A percentile compares a stretch with the other conserved stretches of the same genome.
phyloP scores from a whole-genome alignment of 2,329 filamentous ascomycete genomes.

The Coniochaeta hoffmannii region DNA sequence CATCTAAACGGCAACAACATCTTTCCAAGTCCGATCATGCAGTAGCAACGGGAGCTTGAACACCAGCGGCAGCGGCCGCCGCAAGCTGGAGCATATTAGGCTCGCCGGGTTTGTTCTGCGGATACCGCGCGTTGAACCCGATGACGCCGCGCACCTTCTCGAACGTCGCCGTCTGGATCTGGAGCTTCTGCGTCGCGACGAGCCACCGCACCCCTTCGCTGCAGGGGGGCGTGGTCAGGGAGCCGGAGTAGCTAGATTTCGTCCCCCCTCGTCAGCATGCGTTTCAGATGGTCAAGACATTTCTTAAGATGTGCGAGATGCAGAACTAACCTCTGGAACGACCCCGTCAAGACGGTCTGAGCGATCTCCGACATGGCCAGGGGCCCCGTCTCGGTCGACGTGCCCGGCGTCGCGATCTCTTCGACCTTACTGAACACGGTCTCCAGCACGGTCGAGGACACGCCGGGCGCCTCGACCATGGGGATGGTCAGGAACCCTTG shows the following conservation, averaged over 20 bases:
- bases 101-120: slow-evolving; percentile 33
- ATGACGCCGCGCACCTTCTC: slow-evolving; percentile 31
- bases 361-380: slow-evolving; percentile 37
- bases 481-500: slow-evolving; percentile 4
- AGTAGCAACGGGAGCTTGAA: neutral
- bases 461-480: slow-evolving; percentile 15
- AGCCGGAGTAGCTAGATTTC: slow-evolving; percentile 34
- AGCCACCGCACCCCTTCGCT: slow-evolving; percentile 39
- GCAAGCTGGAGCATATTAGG: slow-evolving; percentile 24
- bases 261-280: slow-evolving; percentile 1
- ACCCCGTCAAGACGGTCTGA: slow-evolving; percentile 24
- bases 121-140: slow-evolving; percentile 39
- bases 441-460: slow-evolving; percentile 34
- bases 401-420: slow-evolving; percentile 34
- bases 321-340: slow-evolving; percentile 27
- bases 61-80: neutral
- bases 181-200: slow-evolving; percentile 34
- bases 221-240: slow-evolving; percentile 43
- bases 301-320: neutral
- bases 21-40: neutral
- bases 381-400: slow-evolving; percentile 28
- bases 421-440: slow-evolving; percentile 34
- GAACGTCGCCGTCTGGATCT: slow-evolving; percentile 29
- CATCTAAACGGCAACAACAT: too few relatives aligned
- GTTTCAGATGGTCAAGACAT: neutral